Evolutionary conservation across 2,329 filamentous ascomycete species (phyloP), one percentile per base, ranked within the genome.

Genomic region (Pseudogymnoascus sp.): DNA sequence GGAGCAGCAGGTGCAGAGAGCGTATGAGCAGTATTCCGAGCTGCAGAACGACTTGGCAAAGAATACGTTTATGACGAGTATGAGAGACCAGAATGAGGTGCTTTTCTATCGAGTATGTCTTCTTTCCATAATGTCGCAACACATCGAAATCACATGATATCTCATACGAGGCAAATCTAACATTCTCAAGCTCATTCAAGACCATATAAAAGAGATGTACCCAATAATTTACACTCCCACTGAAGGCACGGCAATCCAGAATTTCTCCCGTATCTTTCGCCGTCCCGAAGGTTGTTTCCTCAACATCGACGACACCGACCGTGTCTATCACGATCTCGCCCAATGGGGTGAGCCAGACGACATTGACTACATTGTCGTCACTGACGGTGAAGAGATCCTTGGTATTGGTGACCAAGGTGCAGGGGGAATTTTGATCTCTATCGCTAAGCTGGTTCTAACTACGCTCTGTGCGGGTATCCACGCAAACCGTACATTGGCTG

Each of bases 381-480:
- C 88, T 47, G 79, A 84, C 66, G 83, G 83, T 5, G 82, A 86
- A 66, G 79, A 92, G 76, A 96, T 96, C 56, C 80, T 96, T 0
- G 91, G 92, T 1, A 95, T 96, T 64, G 91, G 92, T 1, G 92
- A 96, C 70, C 91, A 96, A 75, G 92, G 92, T 1, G 88, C 91
- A 1, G 91, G 92, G 4, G 91, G 88, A 2, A 88, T 96, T 61
- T 79, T 95, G 40, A 96, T 96, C 64, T 92, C 88, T 2, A 81
- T 91, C 1, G 92, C 92, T 5, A 96, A 96, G 72, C 78, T 96
- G 28, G 87, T 88, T 8, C 80, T 96, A 44, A 91, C 90, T 25
- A 95, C 92, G 0, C 77, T 94, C 0, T 96, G 91, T 72, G 91
- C 89, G n/a, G 92, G 92, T 6, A 84, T 96, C 5, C 89, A 95